phyloP scores from a whole-genome alignment of 2,329 filamentous ascomycete species.

The Alternaria sp. region DNA sequence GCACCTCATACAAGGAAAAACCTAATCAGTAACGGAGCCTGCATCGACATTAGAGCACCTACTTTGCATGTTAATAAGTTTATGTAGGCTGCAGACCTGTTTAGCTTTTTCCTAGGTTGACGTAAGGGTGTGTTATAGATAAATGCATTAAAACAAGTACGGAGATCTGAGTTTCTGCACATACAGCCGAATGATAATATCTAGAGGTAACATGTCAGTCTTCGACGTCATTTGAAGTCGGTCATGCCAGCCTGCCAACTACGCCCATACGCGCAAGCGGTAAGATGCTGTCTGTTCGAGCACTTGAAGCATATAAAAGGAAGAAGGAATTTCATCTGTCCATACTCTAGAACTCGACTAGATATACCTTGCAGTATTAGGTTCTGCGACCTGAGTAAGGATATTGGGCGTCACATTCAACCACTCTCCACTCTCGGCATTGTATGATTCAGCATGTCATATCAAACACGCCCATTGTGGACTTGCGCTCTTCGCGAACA shows the following conservation, averaged over 20 bases:
- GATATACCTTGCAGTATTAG: not conserved
- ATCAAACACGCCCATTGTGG: fast-evolving
- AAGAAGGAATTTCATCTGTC: not conserved
- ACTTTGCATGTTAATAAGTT: not conserved
- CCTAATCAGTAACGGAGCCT: too few relatives aligned
- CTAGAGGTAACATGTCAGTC: not conserved
- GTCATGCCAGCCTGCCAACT: not conserved
- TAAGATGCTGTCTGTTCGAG: not conserved
- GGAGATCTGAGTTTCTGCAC: not conserved
- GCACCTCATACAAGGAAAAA: not conserved
- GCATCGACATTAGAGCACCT: not conserved
- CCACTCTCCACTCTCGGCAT: not conserved
- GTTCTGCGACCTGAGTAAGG: not conserved
- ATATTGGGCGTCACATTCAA: fast-evolving
- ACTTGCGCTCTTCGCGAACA: not conserved
- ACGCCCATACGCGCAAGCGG: not conserved
- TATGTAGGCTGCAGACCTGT: not conserved
- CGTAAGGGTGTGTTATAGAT: not conserved
- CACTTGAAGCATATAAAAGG: not conserved
- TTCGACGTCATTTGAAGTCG: not conserved
- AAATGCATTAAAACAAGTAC: not conserved
- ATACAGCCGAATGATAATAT: not conserved
- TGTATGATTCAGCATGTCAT: not conserved
- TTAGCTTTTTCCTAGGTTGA: not conserved
- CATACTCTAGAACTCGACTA: not conserved